Conservation (phyloP, 805 yeast species). For the Dipodascus geniculatus region DNA sequence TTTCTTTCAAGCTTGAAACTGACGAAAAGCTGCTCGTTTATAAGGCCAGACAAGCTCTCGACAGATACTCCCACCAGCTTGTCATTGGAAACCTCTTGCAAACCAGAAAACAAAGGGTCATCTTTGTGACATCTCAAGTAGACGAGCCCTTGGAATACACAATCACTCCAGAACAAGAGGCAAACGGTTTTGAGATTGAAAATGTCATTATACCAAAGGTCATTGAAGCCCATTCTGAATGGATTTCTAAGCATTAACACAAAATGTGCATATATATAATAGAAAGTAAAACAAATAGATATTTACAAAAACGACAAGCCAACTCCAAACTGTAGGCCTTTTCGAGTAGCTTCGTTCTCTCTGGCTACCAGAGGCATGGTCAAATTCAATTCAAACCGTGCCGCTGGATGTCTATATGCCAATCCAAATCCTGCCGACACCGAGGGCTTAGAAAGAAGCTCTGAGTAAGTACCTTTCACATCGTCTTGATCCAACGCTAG, state of each 20-base stretch:
- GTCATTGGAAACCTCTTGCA: constrained; percentile 91
- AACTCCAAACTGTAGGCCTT: constrained; percentile 58
- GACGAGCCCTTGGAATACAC: constrained; percentile 20
- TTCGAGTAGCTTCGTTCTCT: constrained; percentile 38
- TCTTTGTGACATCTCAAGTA: constrained; percentile 51
- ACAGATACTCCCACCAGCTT: constrained; percentile 80
- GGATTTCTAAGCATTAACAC: constrained; percentile 34
- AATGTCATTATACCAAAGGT: constrained; percentile 71
- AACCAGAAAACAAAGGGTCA: constrained; percentile 78
- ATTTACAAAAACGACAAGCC: constrained; percentile 45
- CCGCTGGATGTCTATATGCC: constrained; percentile 49
- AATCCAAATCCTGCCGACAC: constrained; percentile 49
- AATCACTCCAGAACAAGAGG: constrained; percentile 32
- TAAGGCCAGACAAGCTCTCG: constrained; percentile 71
- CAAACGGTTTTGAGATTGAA: constrained; percentile 53
- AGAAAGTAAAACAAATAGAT: neutral
- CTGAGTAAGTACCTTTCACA: constrained; percentile 11
- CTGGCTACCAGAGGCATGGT: constrained; percentile 48
- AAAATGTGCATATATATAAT: constrained; percentile 7
- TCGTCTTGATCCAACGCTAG: constrained; percentile 16
- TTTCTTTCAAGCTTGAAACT: constrained; percentile 89
- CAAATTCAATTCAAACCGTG: constrained; percentile 56
- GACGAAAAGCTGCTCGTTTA: constrained; percentile 56
- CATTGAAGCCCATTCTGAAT: constrained; percentile 44
- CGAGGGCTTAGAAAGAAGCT: constrained; percentile 33